These are phyloP conservation scores for Rosa hybrid DNA, from an alignment of 331 rosid species.

Conservation along the genomic window DNA sequence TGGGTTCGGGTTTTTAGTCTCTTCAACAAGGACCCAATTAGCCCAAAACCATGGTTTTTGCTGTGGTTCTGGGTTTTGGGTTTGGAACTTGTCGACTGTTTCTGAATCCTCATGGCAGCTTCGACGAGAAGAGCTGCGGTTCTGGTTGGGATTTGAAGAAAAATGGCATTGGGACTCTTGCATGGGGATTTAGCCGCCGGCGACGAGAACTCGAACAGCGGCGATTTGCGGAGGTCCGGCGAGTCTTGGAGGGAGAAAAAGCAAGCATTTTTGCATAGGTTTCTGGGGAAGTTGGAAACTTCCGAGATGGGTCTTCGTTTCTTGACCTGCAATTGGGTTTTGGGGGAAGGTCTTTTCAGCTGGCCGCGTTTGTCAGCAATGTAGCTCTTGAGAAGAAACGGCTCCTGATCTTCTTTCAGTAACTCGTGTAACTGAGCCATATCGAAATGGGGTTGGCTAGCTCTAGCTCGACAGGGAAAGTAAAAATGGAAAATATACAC, in stretches of 20 bases:
- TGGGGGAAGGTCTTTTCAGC: slow-evolving; percentile 43
- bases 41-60: slow-evolving; percentile 38
- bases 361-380: slow-evolving; percentile 58
- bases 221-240: slow-evolving; percentile 68
- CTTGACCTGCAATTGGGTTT: slow-evolving; percentile 38
- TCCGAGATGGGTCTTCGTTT: slow-evolving; percentile 49
- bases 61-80: slow-evolving; percentile 35
- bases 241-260: slow-evolving; percentile 51
- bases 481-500: too few species aligned
- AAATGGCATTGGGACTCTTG: slow-evolving; percentile 52
- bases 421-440: slow-evolving; percentile 73
- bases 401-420: slow-evolving; percentile 83
- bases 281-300: slow-evolving; percentile 36
- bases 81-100: slow-evolving; percentile 46
- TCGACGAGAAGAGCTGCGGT: slow-evolving; percentile 79
- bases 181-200: slow-evolving; percentile 49
- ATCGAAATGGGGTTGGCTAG: background rate
- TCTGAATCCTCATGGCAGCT: slow-evolving; percentile 80
- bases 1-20: slow-evolving; percentile 35
- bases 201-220: slow-evolving; percentile 59
- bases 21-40: slow-evolving; percentile 71
- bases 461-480: background rate
- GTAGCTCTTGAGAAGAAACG: slow-evolving; percentile 69
- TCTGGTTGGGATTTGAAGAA: slow-evolving; percentile 70
- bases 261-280: slow-evolving; percentile 65